Conservation (phyloP, 169 alveolate species). For the Besnoitia besnoiti region DNA sequence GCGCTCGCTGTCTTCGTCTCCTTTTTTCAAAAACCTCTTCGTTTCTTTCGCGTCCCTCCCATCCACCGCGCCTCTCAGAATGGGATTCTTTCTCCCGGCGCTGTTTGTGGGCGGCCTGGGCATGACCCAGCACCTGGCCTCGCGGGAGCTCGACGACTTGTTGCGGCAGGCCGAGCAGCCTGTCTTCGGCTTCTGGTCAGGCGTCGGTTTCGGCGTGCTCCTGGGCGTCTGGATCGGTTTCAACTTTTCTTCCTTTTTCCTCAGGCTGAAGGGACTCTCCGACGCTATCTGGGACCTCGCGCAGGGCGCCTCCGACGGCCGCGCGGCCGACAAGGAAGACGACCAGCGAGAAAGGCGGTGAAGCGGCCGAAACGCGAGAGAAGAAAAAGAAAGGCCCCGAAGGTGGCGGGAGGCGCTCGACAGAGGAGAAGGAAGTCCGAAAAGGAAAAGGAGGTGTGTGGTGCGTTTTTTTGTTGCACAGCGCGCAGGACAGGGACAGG, state of each 20-base stretch:
- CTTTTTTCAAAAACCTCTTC: not conserved
- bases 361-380: not conserved
- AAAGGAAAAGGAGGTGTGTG: not conserved
- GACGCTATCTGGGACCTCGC: not conserved
- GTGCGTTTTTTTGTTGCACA: not conserved
- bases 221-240: slow-evolving; percentile 66
- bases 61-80: not conserved
- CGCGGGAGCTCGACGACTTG: slow-evolving; percentile 61
- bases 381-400: not conserved
- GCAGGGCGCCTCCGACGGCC: too few species aligned
- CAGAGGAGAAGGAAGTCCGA: not conserved
- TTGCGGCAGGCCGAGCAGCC: slow-evolving; percentile 61
- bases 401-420: not conserved
- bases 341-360: not conserved
- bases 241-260: slow-evolving; percentile 32
- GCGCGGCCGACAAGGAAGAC: too few species aligned
- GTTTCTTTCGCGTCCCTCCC: not conserved
- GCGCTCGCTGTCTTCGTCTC: not conserved
- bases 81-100: slow-evolving; percentile 72
- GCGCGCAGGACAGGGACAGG: not conserved
- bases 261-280: not conserved
- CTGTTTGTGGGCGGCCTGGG: slow-evolving; percentile 67
- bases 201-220: slow-evolving; percentile 54
- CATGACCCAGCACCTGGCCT: slow-evolving; percentile 61
- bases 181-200: slow-evolving; percentile 71